Evolutionary conservation across 352 stramenopile genomes (phyloP).

Genomic region (Blastocystis sp.): DNA sequence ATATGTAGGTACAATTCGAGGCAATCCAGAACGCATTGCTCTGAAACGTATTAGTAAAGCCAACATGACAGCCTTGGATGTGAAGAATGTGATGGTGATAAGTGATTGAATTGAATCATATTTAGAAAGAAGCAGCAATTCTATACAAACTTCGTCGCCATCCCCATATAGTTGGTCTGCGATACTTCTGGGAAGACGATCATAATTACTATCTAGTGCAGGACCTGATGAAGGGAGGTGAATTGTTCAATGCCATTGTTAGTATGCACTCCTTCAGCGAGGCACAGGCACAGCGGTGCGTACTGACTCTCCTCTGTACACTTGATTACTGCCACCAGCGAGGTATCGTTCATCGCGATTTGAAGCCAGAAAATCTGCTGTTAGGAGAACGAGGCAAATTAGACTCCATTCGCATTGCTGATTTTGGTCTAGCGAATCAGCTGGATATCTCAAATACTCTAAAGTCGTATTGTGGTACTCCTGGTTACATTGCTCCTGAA

Average conservation of each 20-base stretch:
- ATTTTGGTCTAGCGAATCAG: slow-evolving; percentile 98
- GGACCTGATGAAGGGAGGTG: slow-evolving; percentile 73
- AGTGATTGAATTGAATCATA: not conserved
- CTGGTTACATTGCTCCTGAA: slow-evolving; percentile 97
- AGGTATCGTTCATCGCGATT: slow-evolving; percentile 76
- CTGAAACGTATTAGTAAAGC: slow-evolving; percentile 61
- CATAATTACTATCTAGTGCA: slow-evolving; percentile 95
- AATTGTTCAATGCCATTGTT: slow-evolving; percentile 58
- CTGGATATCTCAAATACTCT: slow-evolving; percentile 97
- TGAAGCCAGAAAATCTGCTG: slow-evolving; percentile 82
- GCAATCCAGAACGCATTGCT: not conserved
- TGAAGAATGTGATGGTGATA: slow-evolving; percentile 54
- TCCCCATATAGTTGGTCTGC: slow-evolving; percentile 85
- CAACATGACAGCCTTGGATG: not conserved
- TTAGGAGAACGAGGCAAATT: slow-evolving; percentile 78
- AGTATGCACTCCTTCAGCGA: slow-evolving; percentile 75
- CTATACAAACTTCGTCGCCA: slow-evolving; percentile 73
- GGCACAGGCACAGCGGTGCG: slow-evolving; percentile 78
- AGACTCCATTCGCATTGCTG: slow-evolving; percentile 98
- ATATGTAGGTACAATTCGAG: not conserved
- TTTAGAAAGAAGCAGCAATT: slow-evolving; percentile 40
- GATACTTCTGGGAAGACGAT: slow-evolving; percentile 86
- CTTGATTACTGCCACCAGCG: slow-evolving; percentile 83
- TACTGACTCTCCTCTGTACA: slow-evolving; percentile 78
- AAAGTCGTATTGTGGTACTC: slow-evolving; percentile 90